Conservation (phyloP, 2,329 filamentous ascomycete genomes). For the Leptographium wingfieldii region DNA sequence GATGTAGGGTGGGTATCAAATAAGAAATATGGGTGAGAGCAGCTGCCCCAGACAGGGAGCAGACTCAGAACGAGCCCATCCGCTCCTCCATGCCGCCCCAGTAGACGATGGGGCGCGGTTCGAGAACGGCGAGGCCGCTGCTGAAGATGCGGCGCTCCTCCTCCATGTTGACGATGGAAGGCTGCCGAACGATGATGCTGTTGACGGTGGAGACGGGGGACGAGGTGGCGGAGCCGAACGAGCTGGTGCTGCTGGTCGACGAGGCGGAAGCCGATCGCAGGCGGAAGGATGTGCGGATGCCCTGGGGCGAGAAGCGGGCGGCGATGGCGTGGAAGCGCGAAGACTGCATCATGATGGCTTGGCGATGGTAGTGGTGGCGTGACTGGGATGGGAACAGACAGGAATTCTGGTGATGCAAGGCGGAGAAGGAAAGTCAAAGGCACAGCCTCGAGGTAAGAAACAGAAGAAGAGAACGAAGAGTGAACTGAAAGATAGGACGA, state of each 20-base stretch:
- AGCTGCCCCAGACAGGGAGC: not conserved
- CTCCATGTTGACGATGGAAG: constrained; percentile 43
- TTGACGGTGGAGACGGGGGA: constrained; percentile 40
- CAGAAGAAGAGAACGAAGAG: not conserved
- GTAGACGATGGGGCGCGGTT: constrained; percentile 50
- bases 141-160: constrained; percentile 42
- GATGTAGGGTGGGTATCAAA: not conserved
- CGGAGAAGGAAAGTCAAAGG: not conserved
- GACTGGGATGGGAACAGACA: not conserved
- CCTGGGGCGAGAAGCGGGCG: constrained; percentile 35
- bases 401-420: not conserved
- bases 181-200: constrained; percentile 44
- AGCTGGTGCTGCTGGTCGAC: constrained; percentile 25
- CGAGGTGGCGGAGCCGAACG: constrained; percentile 31
- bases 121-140: constrained; percentile 42
- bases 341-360: constrained; percentile 27
- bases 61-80: constrained; percentile 26
- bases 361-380: not conserved
- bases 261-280: constrained; percentile 30
- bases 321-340: constrained; percentile 37
- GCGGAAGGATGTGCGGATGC: constrained; percentile 39
- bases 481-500: not conserved
- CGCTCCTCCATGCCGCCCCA: constrained; percentile 52
- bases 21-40: not conserved
- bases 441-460: not conserved